Percentiles rank a stretch among this genome's conserved stretches.
phyloP scores from a whole-genome alignment of 345 rosid genomes.

The Rhodamnia argentea region DNA sequence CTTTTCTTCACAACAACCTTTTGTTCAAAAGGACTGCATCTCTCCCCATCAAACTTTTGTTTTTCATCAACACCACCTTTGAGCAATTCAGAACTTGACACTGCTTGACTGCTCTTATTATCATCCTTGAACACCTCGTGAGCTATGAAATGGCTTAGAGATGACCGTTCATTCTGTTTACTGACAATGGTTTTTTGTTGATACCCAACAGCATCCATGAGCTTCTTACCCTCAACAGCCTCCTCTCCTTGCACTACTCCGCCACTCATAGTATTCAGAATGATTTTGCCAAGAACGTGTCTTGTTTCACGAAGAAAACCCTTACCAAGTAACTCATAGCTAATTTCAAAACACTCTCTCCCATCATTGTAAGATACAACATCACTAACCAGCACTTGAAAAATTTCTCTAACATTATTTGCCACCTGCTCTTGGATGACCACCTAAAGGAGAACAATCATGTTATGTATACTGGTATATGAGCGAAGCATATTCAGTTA shows the following conservation, averaged over 20 bases:
- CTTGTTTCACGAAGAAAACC: constrained; percentile 52
- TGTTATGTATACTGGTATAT: background rate
- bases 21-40: background rate
- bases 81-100: background rate
- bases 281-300: constrained; percentile 67
- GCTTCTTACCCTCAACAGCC: background rate
- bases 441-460: constrained; percentile 26
- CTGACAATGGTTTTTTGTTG: background rate
- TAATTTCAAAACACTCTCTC: constrained; percentile 22
- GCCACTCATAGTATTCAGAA: constrained; percentile 51
- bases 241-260: constrained; percentile 13
- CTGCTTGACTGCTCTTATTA: background rate
- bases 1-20: background rate
- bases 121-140: background rate
- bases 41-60: background rate
- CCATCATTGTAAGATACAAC: constrained; percentile 17
- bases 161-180: background rate
- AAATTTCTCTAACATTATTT: constrained; percentile 20
- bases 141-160: constrained; percentile 4
- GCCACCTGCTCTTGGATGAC: constrained; percentile 46
- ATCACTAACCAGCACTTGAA: constrained; percentile 28
- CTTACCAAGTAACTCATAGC: constrained; percentile 41
- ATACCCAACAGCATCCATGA: background rate
- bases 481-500: background rate
- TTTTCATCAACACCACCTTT: background rate